Evolutionary conservation across 2,329 filamentous ascomycete species (phyloP), one percentile per base, ranked within the genome.

Genomic region (Celoporthe dispersa): DNA sequence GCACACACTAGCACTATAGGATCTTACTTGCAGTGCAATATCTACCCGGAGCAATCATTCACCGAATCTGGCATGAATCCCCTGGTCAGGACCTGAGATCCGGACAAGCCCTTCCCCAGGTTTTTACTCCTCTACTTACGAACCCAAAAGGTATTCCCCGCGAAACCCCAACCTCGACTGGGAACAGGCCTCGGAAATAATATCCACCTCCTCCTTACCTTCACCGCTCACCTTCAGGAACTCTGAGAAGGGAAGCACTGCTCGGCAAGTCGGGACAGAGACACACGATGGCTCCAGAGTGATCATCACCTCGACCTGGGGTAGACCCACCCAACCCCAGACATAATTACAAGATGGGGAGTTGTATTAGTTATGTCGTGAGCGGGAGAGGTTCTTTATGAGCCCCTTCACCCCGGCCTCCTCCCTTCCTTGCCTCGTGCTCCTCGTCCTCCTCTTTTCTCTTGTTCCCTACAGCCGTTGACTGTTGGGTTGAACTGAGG

Each of bases 201-300:
- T 59, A 35, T 11, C 55, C 62, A 44, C 59, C 22, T 25, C 6
- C 25, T 39, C 14, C 2, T 33, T 16, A 8, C 37, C 48, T 64
- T n/a, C 28, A 31, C 19, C 33, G 48, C n/a, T 31, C 31, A 28
- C 19, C 14, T 25, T 14, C 12, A 28, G 3, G 19, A 12, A 1
- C 0, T 39, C 33, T 14, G 35, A 31, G 25, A 39, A 39, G 9
- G 22, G 25, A 14, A 2, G 22, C 9, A 0, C 33, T n/a, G 33
- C 33, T 60, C 57, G 57, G 57, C 44, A 9, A 14, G 33, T 66
- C 64, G 64, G 64, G 51, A 3, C n/a, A 66, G 51, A 66, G 31
- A 28, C 51, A 19, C 22, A 57, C 64, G 64, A 66, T 35, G 63
- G 14, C 62, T 28, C 44, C 44, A 48, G 12, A 7, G 19, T 19